Evolutionary conservation across 164 flowering plant species (phyloP).

Genomic region (Santalum album): DNA sequence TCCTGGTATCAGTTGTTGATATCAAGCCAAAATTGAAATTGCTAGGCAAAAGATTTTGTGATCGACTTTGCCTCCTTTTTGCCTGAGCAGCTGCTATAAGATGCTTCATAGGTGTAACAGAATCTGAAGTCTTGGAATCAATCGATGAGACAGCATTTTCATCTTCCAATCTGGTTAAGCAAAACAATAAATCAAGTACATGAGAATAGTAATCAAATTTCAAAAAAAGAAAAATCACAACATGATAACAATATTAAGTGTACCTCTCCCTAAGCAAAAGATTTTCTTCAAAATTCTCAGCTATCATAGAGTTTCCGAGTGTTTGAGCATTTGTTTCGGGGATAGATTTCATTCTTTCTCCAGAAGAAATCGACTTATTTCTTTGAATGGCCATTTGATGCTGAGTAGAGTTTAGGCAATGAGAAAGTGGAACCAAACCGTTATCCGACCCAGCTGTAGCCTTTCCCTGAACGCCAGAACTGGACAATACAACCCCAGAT

Average conservation of each 20-base stretch:
- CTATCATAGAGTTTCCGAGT: constrained; percentile 13
- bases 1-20: too few species aligned
- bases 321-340: constrained; percentile 23
- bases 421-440: constrained; percentile 21
- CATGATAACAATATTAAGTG: not conserved
- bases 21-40: too few species aligned
- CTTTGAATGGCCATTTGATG: constrained; percentile 29
- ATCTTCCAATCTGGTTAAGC: constrained; percentile 32
- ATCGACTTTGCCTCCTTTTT: too few species aligned
- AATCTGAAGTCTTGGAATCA: constrained; percentile 12
- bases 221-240: not conserved
- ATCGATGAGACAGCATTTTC: constrained; percentile 24
- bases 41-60: too few species aligned
- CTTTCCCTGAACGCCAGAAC: constrained; percentile 25
- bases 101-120: too few species aligned
- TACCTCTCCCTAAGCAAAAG: constrained; percentile 34
- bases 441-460: constrained; percentile 23
- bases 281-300: constrained; percentile 21
- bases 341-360: constrained; percentile 37
- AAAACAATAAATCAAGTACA: constrained; percentile 5
- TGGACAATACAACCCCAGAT: constrained; percentile 26
- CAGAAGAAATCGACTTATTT: constrained; percentile 28
- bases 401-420: constrained; percentile 26
- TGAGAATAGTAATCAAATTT: not conserved
- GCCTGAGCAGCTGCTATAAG: too few species aligned